These are phyloP conservation scores for Cucurbita moschata DNA, from an alignment of 306 rosid species.

Conservation along the genomic window DNA sequence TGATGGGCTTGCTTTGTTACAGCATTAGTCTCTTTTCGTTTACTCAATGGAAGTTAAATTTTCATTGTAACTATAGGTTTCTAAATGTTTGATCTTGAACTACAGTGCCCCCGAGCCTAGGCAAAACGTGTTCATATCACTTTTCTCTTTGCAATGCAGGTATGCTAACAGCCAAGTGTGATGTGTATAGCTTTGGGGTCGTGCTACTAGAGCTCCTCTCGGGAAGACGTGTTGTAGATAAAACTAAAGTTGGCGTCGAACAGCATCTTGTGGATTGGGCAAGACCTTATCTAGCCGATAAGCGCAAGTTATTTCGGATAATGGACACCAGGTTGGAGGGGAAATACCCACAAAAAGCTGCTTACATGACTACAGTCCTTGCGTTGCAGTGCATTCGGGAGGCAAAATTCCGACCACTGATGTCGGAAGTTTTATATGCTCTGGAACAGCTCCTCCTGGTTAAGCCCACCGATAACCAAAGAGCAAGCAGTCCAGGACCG, in stretches of 20 bases:
- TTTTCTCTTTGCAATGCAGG: slow-evolving; percentile 21
- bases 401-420: slow-evolving; percentile 55
- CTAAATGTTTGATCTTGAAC: not conserved
- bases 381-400: slow-evolving; percentile 53
- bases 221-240: slow-evolving; percentile 55
- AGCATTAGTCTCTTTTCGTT: no score
- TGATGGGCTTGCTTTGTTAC: no score
- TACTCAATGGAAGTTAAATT: no score
- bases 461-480: slow-evolving; percentile 1
- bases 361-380: slow-evolving; percentile 47
- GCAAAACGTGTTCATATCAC: not conserved
- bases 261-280: slow-evolving; percentile 75
- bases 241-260: slow-evolving; percentile 38
- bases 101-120: not conserved
- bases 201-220: slow-evolving; percentile 56
- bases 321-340: slow-evolving; percentile 76
- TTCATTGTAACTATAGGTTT: not conserved
- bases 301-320: slow-evolving; percentile 44
- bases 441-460: slow-evolving; percentile 22
- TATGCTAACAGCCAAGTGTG: slow-evolving; percentile 56
- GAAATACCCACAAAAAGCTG: slow-evolving; percentile 60
- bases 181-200: slow-evolving; percentile 72
- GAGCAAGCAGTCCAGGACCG: slow-evolving; percentile 8
- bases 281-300: slow-evolving; percentile 46
- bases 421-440: slow-evolving; percentile 50